Conservation (phyloP, 805 yeast genomes). For the Grigorovia transvaalensis region DNA sequence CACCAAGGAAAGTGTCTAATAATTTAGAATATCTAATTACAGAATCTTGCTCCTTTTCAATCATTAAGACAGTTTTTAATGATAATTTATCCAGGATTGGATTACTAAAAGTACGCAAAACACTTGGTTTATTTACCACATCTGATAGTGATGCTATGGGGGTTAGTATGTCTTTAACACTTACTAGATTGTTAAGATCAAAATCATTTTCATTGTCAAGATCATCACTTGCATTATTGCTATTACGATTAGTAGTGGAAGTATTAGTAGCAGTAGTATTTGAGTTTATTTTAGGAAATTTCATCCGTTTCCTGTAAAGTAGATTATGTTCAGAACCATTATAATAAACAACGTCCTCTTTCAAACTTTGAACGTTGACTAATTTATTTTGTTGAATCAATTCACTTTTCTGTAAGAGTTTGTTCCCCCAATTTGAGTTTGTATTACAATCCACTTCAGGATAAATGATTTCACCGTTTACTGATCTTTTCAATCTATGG, state of each 20-base stretch:
- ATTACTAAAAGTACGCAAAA: conserved; percentile 54
- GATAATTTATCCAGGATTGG: conserved; percentile 52
- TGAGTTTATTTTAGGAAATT: conserved; percentile 7
- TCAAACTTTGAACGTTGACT: conserved; percentile 19
- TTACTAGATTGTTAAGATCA: conserved; percentile 39
- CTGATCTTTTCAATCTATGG: conserved; percentile 21
- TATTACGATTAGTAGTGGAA: conserved; percentile 1
- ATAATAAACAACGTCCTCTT: conserved; percentile 26
- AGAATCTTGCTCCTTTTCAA: conserved; percentile 71
- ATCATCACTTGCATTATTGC: conserved; percentile 21
- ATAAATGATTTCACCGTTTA: conserved; percentile 18
- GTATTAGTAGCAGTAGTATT: conserved; percentile 1
- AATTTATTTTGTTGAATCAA: conserved; percentile 37
- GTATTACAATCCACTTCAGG: conserved; percentile 24
- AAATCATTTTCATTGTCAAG: conserved; percentile 28
- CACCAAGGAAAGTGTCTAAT: conserved; percentile 76
- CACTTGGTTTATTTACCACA: conserved; percentile 56
- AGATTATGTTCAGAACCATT: conserved; percentile 29
- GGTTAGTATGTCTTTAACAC: conserved; percentile 50
- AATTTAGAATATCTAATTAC: conserved; percentile 63
- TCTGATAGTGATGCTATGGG: conserved; percentile 81
- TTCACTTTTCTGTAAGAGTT: conserved; percentile 41
- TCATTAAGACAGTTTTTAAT: conserved; percentile 59
- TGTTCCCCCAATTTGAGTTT: conserved; percentile 46
- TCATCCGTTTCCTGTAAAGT: conserved; percentile 26